Evolutionary conservation across 768 basidiomycete species (phyloP).

Genomic region (Epithele typhae): DNA sequence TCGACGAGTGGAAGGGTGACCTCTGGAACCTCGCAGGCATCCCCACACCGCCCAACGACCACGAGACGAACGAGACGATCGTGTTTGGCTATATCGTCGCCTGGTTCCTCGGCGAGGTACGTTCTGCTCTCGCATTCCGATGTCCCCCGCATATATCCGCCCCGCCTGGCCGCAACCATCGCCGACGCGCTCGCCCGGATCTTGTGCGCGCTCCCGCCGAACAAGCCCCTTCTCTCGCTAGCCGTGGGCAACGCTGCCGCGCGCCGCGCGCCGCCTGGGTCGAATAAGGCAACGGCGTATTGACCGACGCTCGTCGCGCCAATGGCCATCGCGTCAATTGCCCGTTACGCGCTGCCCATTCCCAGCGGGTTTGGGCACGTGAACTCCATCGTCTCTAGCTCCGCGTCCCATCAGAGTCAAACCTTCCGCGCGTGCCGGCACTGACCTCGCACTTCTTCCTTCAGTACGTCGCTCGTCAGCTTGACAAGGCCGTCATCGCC

Average conservation of each 20-base stretch:
- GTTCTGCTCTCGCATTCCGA: slow-evolving; percentile 23
- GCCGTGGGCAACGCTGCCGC: neutral
- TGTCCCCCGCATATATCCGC: neutral
- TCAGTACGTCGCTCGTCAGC: slow-evolving; percentile 79
- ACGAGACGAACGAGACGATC: slow-evolving; percentile 98
- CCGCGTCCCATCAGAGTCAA: neutral
- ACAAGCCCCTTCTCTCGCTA: too few relatives aligned
- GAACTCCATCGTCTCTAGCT: neutral
- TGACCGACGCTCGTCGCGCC: neutral
- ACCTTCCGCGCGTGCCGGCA: neutral
- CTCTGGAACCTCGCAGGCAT: slow-evolving; percentile 99
- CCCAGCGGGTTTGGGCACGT: neutral
- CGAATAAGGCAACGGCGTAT: slow-evolving; percentile 1
- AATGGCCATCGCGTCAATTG: neutral
- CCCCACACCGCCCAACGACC: slow-evolving; percentile 92
- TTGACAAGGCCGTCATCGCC: slow-evolving; percentile 83
- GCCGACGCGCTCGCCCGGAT: neutral
- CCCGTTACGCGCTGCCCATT: neutral
- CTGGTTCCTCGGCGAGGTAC: slow-evolving; percentile 98
- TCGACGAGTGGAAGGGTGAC: slow-evolving; percentile 99
- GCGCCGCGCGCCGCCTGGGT: neutral
- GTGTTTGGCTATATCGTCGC: slow-evolving; percentile 97
- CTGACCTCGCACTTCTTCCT: neutral
- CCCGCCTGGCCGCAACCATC: slow-evolving; percentile 3
- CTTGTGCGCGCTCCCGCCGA: too few relatives aligned